These are phyloP conservation scores for Pleurotus citrinopileatus DNA, from an alignment of 768 basidiomycete species.

Conservation along the genomic window DNA sequence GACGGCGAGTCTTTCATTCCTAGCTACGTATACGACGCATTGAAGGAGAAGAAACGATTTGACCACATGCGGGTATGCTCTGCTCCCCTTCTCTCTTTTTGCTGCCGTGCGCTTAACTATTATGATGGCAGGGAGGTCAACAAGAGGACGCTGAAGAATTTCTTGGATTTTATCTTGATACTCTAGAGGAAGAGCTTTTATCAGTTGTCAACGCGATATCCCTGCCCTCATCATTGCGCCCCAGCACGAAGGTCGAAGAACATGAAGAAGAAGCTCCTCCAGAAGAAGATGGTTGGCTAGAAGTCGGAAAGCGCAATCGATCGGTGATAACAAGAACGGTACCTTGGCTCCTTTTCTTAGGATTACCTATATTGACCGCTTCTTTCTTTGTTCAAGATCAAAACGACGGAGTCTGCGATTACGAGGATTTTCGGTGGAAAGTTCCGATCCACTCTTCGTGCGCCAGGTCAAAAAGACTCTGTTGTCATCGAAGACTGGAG, in stretches of 20 bases:
- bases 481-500: constrained; percentile 92
- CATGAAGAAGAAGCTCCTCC: constrained; percentile 35
- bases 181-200: constrained; percentile 88
- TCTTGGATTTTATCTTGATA: constrained; percentile 94
- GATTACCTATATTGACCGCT: neutral
- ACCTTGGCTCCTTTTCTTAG: constrained; percentile 27
- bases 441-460: constrained; percentile 79
- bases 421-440: constrained; percentile 93
- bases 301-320: constrained; percentile 89
- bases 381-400: constrained; percentile 45
- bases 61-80: constrained; percentile 82
- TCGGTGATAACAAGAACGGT: constrained; percentile 79
- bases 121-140: constrained; percentile 63
- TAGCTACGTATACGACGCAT: constrained; percentile 83
- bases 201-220: constrained; percentile 55
- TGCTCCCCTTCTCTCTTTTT: constrained; percentile 7
- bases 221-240: constrained; percentile 37
- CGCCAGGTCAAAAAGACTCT: constrained; percentile 82
- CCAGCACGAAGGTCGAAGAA: constrained; percentile 37
- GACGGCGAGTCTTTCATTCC: constrained; percentile 76
- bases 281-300: constrained; percentile 79
- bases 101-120: constrained; percentile 7
- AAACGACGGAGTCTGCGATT: constrained; percentile 81
- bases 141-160: constrained; percentile 99
- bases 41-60: constrained; percentile 92